Evolutionary conservation across 352 stramenopile species (phyloP), one percentile per base, ranked within the genome.

Genomic region (Phytophthora hibernalis): DNA sequence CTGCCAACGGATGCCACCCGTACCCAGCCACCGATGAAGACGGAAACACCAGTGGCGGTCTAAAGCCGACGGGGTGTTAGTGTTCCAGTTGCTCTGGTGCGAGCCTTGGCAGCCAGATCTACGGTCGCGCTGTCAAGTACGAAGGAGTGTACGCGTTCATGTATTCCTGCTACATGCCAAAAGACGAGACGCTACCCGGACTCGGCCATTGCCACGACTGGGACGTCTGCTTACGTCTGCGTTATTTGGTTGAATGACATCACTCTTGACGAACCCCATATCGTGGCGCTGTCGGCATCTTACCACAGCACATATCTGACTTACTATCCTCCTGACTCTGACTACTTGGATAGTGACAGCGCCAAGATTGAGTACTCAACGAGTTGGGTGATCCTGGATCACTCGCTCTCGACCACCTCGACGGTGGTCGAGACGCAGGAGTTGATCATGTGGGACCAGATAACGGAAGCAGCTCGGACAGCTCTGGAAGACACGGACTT

Each of bases 121-220:
- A 79, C 54, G 54, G 61, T 0, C 72, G 67, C 35, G 58, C 68
- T 33, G 61, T 58, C 6, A 56, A 47, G 50, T 70, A 77, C 38
- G 56, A 74, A 16, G 68, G 58, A 9, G 51, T 65, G 4, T 77
- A 60, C 35, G 64, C 57, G 3, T 60, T 77, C 74, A 73, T 77
- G 69, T 77, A 77, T 61, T 72, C 70, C 10, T 80, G 74, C 68
- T 82, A 82, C 68, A 74, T 82, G 58, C 73, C 74, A n/a, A 84
- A 84, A 62, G 73, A 84, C 48, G 70, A 67, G 21, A 68, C 61
- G 30, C 56, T 63, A 16, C 30, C 54, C 3, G 52, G 48, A 2
- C 30, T 72, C 5, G 76, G 69, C 1, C 72, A 80, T 54, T 66
- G 72, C 48, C 76, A 84, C 58, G 72, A 84, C 38, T 84, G 72